Percentiles rank a stretch among this genome's conserved stretches.
phyloP scores from a whole-genome alignment of 2,329 filamentous ascomycete genomes.

The Venturia carpophila region DNA sequence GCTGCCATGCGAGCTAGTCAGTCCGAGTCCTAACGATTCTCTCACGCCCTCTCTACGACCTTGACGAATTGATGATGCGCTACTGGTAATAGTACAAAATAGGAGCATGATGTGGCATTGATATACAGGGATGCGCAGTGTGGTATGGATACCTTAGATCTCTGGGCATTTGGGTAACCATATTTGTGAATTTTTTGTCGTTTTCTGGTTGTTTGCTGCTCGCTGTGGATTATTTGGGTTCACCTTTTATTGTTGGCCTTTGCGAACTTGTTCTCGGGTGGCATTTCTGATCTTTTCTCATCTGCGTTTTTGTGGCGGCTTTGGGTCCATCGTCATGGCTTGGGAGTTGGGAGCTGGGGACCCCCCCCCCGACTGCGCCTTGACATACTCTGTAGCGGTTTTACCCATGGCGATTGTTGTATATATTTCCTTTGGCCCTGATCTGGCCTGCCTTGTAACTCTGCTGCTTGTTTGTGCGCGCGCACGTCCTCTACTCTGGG shows the following conservation, averaged over 20 bases:
- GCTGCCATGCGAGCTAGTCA: neutral
- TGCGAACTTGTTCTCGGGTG: neutral
- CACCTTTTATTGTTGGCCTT: neutral
- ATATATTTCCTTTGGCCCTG: neutral
- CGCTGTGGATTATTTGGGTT: neutral
- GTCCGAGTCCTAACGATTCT: neutral
- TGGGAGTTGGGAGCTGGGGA: neutral
- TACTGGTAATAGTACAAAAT: conserved; percentile 11
- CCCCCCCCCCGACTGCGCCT: neutral
- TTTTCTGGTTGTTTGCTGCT: neutral
- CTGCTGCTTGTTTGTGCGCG: neutral
- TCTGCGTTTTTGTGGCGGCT: neutral
- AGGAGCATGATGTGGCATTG: neutral
- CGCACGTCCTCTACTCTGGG: neutral
- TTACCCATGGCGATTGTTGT: neutral
- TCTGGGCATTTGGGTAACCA: neutral
- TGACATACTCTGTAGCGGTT: neutral
- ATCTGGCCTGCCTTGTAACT: neutral
- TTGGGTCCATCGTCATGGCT: neutral
- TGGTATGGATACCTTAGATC: conserved; percentile 8
- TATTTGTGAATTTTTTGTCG: neutral
- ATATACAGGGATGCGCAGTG: neutral
- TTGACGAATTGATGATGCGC: conserved; percentile 6
- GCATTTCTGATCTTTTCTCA: neutral
- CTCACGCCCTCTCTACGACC: conserved; percentile 8